Conservation (phyloP, 2,329 filamentous ascomycete genomes). For the Trichoderma lentiforme region DNA sequence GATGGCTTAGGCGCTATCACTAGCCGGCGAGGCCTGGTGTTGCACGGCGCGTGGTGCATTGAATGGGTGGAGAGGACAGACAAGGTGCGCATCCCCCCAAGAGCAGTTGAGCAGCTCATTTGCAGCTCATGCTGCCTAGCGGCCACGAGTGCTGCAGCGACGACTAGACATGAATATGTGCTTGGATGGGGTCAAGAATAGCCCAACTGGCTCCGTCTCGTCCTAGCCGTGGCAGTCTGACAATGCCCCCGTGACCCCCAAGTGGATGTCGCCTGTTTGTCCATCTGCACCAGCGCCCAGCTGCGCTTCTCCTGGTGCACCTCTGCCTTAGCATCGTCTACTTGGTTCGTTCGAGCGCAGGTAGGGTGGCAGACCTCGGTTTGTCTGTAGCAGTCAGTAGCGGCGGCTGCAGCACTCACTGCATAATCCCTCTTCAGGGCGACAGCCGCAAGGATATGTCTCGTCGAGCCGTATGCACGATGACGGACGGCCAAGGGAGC, state of each 20-base stretch:
- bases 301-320: not conserved
- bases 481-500: not conserved
- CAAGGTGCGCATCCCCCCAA: not conserved
- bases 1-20: not conserved
- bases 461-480: not conserved
- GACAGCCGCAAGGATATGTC: not conserved
- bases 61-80: not conserved
- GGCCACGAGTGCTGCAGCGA: not conserved
- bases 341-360: not conserved
- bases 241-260: conserved; percentile 16
- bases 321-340: not conserved
- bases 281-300: conserved; percentile 1
- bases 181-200: conserved; percentile 4
- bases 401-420: conserved; percentile 8
- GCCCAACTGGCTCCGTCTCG: conserved; percentile 4
- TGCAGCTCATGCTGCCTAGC: not conserved
- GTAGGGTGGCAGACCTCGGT: not conserved
- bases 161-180: not conserved
- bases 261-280: conserved; percentile 3
- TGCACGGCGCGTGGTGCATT: conserved; percentile 9
- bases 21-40: not conserved
- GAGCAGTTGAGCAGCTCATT: not conserved
- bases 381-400: conserved; percentile 9
- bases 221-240: conserved; percentile 10
- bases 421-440: not conserved